Evolutionary conservation across 208 protist species (phyloP).

Genomic region (Naegleria lovaniensis): DNA sequence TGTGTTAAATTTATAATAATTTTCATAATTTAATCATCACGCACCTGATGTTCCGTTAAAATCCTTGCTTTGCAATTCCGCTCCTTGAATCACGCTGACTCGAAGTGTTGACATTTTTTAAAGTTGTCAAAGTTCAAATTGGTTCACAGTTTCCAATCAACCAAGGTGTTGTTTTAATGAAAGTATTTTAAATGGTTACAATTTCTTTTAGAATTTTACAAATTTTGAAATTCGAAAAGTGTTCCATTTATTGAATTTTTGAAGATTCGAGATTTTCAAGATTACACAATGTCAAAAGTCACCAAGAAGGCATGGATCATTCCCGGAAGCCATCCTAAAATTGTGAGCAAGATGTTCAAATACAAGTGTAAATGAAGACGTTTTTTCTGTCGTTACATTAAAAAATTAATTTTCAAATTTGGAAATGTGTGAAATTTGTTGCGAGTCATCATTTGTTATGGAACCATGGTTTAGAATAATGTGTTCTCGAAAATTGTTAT

Average conservation of each 20-base stretch:
- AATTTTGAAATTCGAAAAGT: too few species aligned
- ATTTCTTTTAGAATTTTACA: too few species aligned
- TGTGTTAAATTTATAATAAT: too few species aligned
- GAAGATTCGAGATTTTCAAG: too few species aligned
- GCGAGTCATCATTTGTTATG: too few species aligned
- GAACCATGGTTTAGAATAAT: too few species aligned
- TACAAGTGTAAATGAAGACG: background rate
- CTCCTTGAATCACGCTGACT: background rate
- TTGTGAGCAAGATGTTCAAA: background rate
- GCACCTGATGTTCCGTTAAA: background rate
- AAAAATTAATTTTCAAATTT: too few species aligned
- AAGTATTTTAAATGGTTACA: too few species aligned
- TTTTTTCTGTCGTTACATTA: background rate
- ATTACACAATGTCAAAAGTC: background rate
- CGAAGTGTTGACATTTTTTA: background rate
- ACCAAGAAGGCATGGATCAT: background rate
- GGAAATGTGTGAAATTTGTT: background rate
- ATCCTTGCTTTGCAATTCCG: background rate
- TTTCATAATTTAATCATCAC: background rate
- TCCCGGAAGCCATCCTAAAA: background rate
- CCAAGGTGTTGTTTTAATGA: too few species aligned
- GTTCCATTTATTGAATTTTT: too few species aligned
- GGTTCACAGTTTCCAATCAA: too few species aligned
- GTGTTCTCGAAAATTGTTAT: too few species aligned
- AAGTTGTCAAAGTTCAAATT: background rate